These are phyloP conservation scores for Talaromyces marneffei DNA, from an alignment of 2,329 filamentous ascomycete genomes.

Conservation along the genomic window DNA sequence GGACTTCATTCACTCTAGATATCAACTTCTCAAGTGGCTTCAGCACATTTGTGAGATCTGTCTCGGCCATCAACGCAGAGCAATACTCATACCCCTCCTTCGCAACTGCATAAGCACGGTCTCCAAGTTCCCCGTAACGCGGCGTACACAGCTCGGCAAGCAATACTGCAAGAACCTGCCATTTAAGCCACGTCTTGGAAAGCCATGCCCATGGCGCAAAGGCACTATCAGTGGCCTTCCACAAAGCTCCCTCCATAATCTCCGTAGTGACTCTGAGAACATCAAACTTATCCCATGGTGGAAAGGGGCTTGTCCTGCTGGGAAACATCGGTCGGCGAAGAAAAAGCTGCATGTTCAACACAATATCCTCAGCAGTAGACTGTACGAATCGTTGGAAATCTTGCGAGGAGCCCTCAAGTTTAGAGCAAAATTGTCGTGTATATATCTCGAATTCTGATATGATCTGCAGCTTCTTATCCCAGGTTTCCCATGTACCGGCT, in stretches of 20 bases:
- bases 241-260: neutral
- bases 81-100: neutral
- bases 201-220: slow-evolving; percentile 2
- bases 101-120: neutral
- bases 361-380: neutral
- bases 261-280: slow-evolving; percentile 1
- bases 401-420: neutral
- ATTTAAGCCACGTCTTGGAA: neutral
- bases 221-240: slow-evolving; percentile 1
- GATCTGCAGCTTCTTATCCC: neutral
- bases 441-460: neutral
- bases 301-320: neutral
- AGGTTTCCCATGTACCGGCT: neutral
- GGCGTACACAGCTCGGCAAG: neutral
- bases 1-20: neutral
- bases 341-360: neutral
- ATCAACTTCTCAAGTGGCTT: neutral
- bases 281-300: slow-evolving; percentile 1
- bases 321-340: neutral
- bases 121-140: neutral
- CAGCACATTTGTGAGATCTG: neutral
- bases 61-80: neutral
- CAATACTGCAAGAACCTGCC: neutral
- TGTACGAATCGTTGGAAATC: neutral
- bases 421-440: neutral